Conservation (phyloP, 331 rosid genomes). For the Acacia concinna region DNA sequence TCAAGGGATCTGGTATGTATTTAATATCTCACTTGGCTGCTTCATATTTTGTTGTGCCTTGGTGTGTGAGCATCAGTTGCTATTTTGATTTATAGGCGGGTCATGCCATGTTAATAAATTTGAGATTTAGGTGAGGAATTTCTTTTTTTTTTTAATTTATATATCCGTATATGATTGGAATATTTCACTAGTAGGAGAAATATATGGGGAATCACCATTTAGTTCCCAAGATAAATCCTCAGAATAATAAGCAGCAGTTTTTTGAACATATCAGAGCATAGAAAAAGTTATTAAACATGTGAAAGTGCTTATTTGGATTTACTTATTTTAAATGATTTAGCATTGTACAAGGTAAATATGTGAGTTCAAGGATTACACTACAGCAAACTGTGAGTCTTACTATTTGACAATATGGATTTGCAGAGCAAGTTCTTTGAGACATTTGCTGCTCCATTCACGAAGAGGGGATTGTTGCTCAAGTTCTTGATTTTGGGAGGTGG, state of each 20-base stretch:
- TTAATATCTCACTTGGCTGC: neutral
- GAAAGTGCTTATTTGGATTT: too few species aligned
- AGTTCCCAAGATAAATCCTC: neutral
- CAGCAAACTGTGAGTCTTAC: neutral
- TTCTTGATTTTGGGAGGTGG: constrained; percentile 92
- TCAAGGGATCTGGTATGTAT: neutral
- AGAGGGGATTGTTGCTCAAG: constrained; percentile 93
- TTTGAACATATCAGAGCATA: neutral
- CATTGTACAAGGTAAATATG: too few species aligned
- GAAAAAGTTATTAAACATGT: too few species aligned
- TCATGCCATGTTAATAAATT: neutral
- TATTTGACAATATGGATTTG: constrained; percentile 20
- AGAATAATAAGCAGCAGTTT: neutral
- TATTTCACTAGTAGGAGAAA: neutral
- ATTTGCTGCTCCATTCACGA: constrained; percentile 97
- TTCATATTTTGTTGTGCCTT: neutral
- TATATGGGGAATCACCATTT: neutral
- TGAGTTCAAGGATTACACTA: neutral
- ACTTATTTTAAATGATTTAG: too few species aligned
- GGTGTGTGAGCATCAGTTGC: neutral
- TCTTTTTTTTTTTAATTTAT: neutral
- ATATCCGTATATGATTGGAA: neutral
- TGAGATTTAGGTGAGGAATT: neutral
- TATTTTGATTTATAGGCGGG: neutral
- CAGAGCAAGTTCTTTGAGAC: constrained; percentile 99